Evolutionary conservation across 2,329 filamentous ascomycete genomes (phyloP), one percentile per base, ranked within the genome.

Genomic region (Aspergillus sp.): DNA sequence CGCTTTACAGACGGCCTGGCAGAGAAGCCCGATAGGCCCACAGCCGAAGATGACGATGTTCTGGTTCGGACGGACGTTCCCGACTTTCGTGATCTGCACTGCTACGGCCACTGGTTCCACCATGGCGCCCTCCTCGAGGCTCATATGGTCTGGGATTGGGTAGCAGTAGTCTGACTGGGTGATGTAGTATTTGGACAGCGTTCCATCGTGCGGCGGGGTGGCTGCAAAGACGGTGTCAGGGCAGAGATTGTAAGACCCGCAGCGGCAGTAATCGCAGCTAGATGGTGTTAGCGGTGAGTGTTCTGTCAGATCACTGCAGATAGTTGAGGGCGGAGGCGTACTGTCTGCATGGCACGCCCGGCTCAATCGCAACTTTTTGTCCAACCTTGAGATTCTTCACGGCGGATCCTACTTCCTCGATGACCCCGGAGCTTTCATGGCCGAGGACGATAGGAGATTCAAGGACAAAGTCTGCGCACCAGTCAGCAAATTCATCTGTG

Each of bases 51-150:
- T 72, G 0, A 79, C 65, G 2, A 81, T 73, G 0, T 72, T 77
- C 47, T 78, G 71, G 1, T 73, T 67, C 0, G 67, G 65, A 11
- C 66, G 64, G 10, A 79, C 68, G 0, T 74, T 66, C 0, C 75
- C 77, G 1, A 71, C 65, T 47, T 73, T 74, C 54, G 63, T 71
- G 9, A 78, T 77, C 45, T 79, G 74, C 3, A 80, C 76, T 0
- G 80, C 79, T 1, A 83, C 79, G 0, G 79, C 75, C 0, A 81
- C 65, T 0, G 80, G 81, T 61, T 84, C 80, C 1, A 81, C 73
- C 7, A 83, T 63, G 0, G 80, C 81, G 1, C 76, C 81, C 21
- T 82, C 77, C 53, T 83, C 78, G 36, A 80, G 62, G 1, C 66
- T 67, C 49, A 83, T 69, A 44, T 75, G 65, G 0, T 67, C 64